Base-by-base conservation (phyloP, 2,329 filamentous ascomycete species). In the Fusarium acutatum region DNA sequence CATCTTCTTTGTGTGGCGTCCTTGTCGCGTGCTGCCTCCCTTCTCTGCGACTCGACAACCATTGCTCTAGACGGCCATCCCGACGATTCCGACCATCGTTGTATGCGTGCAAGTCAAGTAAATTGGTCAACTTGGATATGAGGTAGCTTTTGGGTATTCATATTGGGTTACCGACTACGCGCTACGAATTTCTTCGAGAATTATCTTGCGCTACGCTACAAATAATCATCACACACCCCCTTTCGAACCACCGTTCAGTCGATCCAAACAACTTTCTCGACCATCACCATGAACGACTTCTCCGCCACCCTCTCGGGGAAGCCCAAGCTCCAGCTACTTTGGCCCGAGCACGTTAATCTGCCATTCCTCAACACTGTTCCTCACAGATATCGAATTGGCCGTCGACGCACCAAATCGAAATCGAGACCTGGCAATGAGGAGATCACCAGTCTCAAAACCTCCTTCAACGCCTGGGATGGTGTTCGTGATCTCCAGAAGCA, bases 381-480 rank as follows among this genome's bases (percentile, higher is more conserved):
- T 34, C 80, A 79, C 37, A 83, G 83, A 70, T 84, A 83, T 73
- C 80, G 81, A 68, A 78, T 80, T 67, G 80, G 81, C 61, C 82
- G 84, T 43, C 80, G 78, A 54, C 82, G 83, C 52, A 79, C 79
- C 54, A 80, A 82, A 53, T 83, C 83, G 64, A 84, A 84, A 77
- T 82, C 82, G 18, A 82, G 82, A 69, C 76, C 78, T 24, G 80
- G 80, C 47, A 76, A 79, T 49, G 82, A 93, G 57, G 92, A 92
- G 72, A 90, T 98, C 79, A 89, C 94, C 57, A 88, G 88, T 35
- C 86, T 98, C 62, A 89, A 97, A 82, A 95, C 91, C 22, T 97
- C 95, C 2, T 93, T 95, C 82, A 95, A 93, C 75, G 92, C 94
- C 10, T 86, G 89, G 78, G 92, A 97, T 79, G 95, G 94, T 18